A percentile compares a stretch with the other conserved stretches of the same genome.
These are phyloP conservation scores for Neophaeococcomyces aloes DNA, from an alignment of 2,329 filamentous ascomycete genomes.

Conservation along the genomic window DNA sequence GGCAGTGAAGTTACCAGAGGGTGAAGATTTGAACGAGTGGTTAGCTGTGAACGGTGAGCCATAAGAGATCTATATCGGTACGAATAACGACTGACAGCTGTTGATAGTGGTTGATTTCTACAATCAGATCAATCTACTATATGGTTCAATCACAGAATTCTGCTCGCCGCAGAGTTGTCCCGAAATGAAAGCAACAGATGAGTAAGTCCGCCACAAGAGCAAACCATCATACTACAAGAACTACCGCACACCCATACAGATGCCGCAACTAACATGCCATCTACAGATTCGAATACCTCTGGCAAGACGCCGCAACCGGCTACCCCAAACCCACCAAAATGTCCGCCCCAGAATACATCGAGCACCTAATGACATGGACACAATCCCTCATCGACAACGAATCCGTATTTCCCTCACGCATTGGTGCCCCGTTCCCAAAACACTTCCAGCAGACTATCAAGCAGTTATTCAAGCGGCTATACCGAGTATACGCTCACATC, in stretches of 20 bases:
- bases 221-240: constrained; percentile 15
- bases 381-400: constrained; percentile 94
- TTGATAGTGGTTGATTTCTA: constrained; percentile 92
- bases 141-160: constrained; percentile 97
- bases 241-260: neutral
- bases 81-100: constrained; percentile 15
- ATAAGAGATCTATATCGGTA: neutral
- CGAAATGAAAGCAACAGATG: constrained; percentile 99
- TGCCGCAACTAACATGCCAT: constrained; percentile 10
- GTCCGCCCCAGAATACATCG: constrained; percentile 92
- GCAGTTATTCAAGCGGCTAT: constrained; percentile 98
- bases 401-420: constrained; percentile 83
- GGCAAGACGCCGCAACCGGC: constrained; percentile 80
- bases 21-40: constrained; percentile 97
- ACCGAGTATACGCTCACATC: constrained; percentile 96
- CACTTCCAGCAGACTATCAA: constrained; percentile 78
- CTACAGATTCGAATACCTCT: constrained; percentile 86
- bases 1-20: constrained; percentile 91
- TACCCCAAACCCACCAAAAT: constrained; percentile 97
- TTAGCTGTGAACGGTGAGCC: constrained; percentile 79
- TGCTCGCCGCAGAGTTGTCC: constrained; percentile 95
- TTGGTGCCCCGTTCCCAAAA: constrained; percentile 88
- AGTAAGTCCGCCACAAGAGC: constrained; percentile 47
- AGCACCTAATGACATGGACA: constrained; percentile 95
- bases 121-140: constrained; percentile 98